These are phyloP conservation scores for Fomitiporia mediterranea DNA, from an alignment of 1,284 basidiomycete species.

Conservation along the genomic window DNA sequence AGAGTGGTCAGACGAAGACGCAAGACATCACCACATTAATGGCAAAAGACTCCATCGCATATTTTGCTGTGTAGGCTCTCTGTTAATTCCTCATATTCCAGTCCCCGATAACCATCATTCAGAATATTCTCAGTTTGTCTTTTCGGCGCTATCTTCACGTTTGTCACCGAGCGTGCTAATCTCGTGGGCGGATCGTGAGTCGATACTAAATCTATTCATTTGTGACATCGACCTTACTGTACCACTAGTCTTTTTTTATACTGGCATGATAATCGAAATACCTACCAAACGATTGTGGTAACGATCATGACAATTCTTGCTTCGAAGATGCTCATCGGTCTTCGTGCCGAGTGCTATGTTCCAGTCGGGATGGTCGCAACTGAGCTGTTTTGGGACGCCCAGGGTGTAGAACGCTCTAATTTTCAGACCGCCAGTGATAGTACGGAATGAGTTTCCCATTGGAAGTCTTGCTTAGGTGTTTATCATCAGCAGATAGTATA, in stretches of 20 bases:
- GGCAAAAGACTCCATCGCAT: slow-evolving; percentile 5
- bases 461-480: too few species aligned
- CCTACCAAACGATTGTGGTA: neutral
- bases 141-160: neutral
- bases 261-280: too few species aligned
- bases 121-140: neutral
- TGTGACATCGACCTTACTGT: too few species aligned
- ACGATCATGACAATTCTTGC: slow-evolving; percentile 8
- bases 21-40: slow-evolving; percentile 4
- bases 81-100: neutral
- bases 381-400: neutral
- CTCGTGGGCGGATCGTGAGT: too few species aligned
- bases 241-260: too few species aligned
- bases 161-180: neutral
- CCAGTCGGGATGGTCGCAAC: neutral
- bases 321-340: slow-evolving; percentile 9
- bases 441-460: too few species aligned
- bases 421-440: too few species aligned
- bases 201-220: too few species aligned
- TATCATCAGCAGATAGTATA: too few species aligned
- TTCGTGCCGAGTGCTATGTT: slow-evolving; percentile 2
- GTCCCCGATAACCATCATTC: too few species aligned
- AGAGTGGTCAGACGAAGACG: neutral
- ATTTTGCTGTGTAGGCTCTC: slow-evolving; percentile 4
- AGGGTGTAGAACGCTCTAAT: too few species aligned